Percentiles rank a stretch among this genome's conserved stretches.
Conservation (phyloP, 257 asterid genomes). For the Solanum microdontum region DNA sequence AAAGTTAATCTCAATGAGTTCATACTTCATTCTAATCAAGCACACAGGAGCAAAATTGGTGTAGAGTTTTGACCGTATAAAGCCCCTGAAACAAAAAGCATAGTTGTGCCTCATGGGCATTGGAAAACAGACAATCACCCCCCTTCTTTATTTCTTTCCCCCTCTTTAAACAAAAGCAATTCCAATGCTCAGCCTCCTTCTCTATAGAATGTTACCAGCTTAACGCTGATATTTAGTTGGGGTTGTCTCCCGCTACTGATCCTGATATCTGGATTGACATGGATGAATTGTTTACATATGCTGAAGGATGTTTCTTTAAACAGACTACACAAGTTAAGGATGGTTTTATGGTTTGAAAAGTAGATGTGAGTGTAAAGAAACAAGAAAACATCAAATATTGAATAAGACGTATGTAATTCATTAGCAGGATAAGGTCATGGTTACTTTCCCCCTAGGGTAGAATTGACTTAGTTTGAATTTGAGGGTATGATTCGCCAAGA, state of each 20-base stretch:
- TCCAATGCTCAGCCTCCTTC: not conserved
- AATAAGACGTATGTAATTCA: not conserved
- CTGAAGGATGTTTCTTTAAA: not conserved
- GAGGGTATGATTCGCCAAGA: not conserved
- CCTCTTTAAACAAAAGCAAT: not conserved
- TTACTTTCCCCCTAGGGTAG: not conserved
- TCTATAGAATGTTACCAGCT: not conserved
- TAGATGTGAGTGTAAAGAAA: not conserved
- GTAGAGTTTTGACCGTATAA: not conserved
- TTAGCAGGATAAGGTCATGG: not conserved
- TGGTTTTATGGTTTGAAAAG: not conserved
- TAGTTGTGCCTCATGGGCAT: not conserved
- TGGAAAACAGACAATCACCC: not conserved
- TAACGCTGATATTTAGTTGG: not conserved
- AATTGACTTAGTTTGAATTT: not conserved
- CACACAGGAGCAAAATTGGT: not conserved
- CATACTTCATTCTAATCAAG: not conserved
- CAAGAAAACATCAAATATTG: not conserved
- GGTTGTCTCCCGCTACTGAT: not conserved
- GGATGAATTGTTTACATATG: not conserved
- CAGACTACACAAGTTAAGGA: not conserved
- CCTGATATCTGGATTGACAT: not conserved
- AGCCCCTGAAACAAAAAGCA: not conserved
- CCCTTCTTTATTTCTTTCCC: not conserved
- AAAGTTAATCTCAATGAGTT: not conserved